A percentile compares a stretch with the other conserved stretches of the same genome.
phyloP scores from a whole-genome alignment of 306 rosid genomes.

The Hippophae tibetana region DNA sequence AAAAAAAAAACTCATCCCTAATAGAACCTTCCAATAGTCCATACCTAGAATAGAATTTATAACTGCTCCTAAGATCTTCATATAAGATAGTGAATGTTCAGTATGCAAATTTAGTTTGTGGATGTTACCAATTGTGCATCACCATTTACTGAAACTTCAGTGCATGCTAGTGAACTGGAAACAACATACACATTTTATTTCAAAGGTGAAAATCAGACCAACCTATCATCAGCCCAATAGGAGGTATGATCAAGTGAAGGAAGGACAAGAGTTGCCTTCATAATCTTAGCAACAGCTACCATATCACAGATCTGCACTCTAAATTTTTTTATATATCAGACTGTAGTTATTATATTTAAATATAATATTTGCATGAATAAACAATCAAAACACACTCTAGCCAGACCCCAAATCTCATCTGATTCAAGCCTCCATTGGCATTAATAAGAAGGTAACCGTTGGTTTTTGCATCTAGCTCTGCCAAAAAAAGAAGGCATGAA shows the following conservation, averaged over 20 bases:
- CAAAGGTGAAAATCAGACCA: slow-evolving; percentile 24
- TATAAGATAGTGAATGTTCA: too few relatives aligned
- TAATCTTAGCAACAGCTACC: slow-evolving; percentile 90
- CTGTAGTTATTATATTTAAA: slow-evolving; percentile 15
- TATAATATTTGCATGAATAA: slow-evolving; percentile 1
- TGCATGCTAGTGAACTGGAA: not conserved
- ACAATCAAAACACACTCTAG: slow-evolving; percentile 32
- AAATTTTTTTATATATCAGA: slow-evolving; percentile 33
- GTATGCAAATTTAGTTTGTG: too few relatives aligned
- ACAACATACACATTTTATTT: not conserved
- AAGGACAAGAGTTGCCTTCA: slow-evolving; percentile 88
- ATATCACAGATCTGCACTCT: slow-evolving; percentile 92
- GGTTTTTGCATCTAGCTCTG: slow-evolving; percentile 61
- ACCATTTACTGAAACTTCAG: too few relatives aligned
- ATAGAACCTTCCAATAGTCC: too few relatives aligned
- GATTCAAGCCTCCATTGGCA: slow-evolving; percentile 99
- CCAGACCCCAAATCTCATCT: slow-evolving; percentile 99
- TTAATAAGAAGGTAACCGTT: slow-evolving; percentile 81
- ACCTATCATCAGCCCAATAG: slow-evolving; percentile 98
- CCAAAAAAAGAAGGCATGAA: slow-evolving; percentile 15
- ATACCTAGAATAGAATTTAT: too few relatives aligned
- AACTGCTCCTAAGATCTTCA: too few relatives aligned
- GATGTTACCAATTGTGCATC: too few relatives aligned
- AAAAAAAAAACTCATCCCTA: too few relatives aligned
- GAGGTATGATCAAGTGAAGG: slow-evolving; percentile 96